Percentiles rank a stretch among this genome's conserved stretches.
These are phyloP conservation scores for Saccharomycopsis vini DNA, from an alignment of 805 yeast genomes.

Conservation along the genomic window DNA sequence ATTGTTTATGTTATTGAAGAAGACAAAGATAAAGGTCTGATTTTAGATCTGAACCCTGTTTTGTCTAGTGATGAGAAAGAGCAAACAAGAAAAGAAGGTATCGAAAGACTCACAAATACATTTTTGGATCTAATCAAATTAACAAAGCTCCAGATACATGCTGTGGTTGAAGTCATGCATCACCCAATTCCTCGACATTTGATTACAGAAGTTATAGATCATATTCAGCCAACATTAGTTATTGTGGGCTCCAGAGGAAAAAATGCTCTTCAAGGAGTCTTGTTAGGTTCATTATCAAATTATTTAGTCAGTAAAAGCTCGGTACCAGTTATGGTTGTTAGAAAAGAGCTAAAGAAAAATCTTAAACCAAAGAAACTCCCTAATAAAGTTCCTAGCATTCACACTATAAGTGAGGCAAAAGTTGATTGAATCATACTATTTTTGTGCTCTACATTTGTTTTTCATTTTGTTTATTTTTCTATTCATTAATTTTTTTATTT, in stretches of 20 bases:
- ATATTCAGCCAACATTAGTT: slow-evolving; percentile 63
- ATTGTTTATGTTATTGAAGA: slow-evolving; percentile 33
- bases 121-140: slow-evolving; percentile 41
- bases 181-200: slow-evolving; percentile 70
- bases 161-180: slow-evolving; percentile 65
- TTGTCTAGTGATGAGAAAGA: slow-evolving; percentile 24
- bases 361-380: slow-evolving; percentile 49
- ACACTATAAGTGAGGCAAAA: slow-evolving; percentile 33
- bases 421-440: slow-evolving; percentile 25
- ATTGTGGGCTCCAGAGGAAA: slow-evolving; percentile 72
- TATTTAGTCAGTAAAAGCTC: slow-evolving; percentile 62
- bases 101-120: slow-evolving; percentile 34
- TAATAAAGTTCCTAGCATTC: slow-evolving; percentile 45
- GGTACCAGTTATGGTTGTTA: slow-evolving; percentile 76
- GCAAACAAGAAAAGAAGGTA: slow-evolving; percentile 32
- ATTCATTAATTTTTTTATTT: not conserved
- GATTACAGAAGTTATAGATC: slow-evolving; percentile 59
- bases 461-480: not conserved
- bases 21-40: slow-evolving; percentile 10
- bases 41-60: too few species aligned
- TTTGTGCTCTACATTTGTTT: not conserved
- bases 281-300: slow-evolving; percentile 64
- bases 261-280: slow-evolving; percentile 62
- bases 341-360: slow-evolving; percentile 61
- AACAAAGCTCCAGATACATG: slow-evolving; percentile 65